These are phyloP conservation scores for Fusarium camptoceras DNA, from an alignment of 2,329 filamentous ascomycete genomes.

Conservation along the genomic window DNA sequence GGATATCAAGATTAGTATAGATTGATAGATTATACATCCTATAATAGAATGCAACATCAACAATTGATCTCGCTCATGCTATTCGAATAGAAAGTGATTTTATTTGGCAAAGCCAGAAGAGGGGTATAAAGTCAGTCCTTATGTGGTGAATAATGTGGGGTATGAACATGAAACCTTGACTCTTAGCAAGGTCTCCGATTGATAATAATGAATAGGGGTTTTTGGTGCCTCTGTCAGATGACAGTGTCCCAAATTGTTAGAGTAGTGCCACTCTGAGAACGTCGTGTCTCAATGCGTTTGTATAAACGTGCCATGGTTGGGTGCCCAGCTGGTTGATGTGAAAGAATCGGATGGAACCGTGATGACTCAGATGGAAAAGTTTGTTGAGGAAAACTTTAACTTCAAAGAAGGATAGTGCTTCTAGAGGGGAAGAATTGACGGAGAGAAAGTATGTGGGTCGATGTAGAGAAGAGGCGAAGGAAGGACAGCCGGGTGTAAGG, in stretches of 20 bases:
- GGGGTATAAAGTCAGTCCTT: neutral
- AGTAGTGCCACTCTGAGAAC: neutral
- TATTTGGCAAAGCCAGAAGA: neutral
- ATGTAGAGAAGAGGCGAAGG: too few species aligned
- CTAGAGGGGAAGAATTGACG: too few species aligned
- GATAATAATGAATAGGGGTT: neutral
- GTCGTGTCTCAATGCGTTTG: neutral
- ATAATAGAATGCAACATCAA: neutral
- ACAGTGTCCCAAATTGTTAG: too few species aligned
- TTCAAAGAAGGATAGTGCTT: neutral
- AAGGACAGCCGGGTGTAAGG: neutral
- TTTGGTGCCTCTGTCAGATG: neutral
- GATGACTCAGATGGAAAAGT: neutral
- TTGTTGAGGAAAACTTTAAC: rapidly evolving
- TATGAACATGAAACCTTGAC: neutral
- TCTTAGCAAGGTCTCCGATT: neutral
- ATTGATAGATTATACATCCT: neutral
- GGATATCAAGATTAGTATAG: neutral
- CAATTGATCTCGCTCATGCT: neutral
- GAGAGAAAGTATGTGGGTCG: neutral
- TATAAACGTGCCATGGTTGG: neutral
- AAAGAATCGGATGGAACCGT: neutral
- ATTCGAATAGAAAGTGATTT: neutral
- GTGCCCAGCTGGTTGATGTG: neutral
- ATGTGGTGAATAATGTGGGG: neutral